Evolutionary conservation across 257 asterid species (phyloP).

Genomic region (Solanum chilense): DNA sequence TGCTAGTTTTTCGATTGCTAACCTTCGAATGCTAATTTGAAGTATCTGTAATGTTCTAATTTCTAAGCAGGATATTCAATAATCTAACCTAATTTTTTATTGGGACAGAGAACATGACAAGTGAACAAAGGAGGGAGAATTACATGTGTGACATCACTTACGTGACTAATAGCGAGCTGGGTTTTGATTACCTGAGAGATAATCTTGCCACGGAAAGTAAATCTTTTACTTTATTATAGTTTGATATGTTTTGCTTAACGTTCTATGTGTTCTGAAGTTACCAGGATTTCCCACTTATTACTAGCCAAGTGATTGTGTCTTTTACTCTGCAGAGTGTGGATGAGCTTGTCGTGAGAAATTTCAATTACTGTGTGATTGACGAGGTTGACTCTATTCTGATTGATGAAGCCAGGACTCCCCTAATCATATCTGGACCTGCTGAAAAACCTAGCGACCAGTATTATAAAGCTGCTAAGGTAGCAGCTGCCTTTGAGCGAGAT

Average conservation of each 20-base stretch:
- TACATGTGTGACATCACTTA: constrained; percentile 87
- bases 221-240: constrained; percentile 20
- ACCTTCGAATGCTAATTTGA: neutral
- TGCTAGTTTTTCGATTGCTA: neutral
- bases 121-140: constrained; percentile 89
- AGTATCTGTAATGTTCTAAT: neutral
- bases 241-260: neutral
- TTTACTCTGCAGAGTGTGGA: constrained; percentile 68
- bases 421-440: constrained; percentile 95
- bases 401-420: constrained; percentile 99
- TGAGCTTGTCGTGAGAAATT: constrained; percentile 88
- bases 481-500: constrained; percentile 80
- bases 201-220: constrained; percentile 98
- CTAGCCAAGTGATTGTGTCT: constrained; percentile 8
- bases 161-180: constrained; percentile 96
- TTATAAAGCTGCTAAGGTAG: constrained; percentile 95
- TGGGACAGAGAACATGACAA: constrained; percentile 85
- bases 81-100: constrained; percentile 18
- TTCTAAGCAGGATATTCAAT: constrained; percentile 3
- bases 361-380: constrained; percentile 89
- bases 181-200: constrained; percentile 90
- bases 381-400: constrained; percentile 98
- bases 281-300: neutral
- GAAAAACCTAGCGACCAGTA: constrained; percentile 93
- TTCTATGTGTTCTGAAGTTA: neutral